These are phyloP conservation scores for Backusella westeae DNA, from an alignment of 192 early-diverging fungal species.

Conservation along the genomic window DNA sequence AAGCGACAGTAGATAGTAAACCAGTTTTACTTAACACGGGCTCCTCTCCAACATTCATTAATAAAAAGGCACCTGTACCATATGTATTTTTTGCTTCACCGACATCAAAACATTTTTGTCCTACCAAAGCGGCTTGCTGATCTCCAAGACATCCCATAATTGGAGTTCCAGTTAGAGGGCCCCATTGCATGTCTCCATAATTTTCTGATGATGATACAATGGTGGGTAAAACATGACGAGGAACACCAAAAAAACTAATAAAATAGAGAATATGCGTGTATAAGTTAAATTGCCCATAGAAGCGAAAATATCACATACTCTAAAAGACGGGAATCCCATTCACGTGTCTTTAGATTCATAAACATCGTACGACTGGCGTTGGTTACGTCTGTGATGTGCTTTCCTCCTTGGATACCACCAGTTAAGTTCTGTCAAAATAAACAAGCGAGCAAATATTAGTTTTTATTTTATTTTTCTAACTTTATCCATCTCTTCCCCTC, in stretches of 20 bases:
- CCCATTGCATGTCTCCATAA: conserved; percentile 66
- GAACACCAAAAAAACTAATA: conserved; percentile 67
- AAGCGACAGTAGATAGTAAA: conserved; percentile 87
- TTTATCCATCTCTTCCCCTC: neutral
- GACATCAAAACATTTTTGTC: conserved; percentile 84
- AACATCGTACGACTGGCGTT: conserved; percentile 96
- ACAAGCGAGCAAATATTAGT: neutral
- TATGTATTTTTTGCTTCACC: conserved; percentile 96
- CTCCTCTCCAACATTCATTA: conserved; percentile 85
- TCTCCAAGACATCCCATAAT: conserved; percentile 90
- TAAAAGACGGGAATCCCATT: conserved; percentile 77
- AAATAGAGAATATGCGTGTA: neutral
- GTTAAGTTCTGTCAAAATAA: conserved; percentile 69
- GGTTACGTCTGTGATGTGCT: conserved; percentile 89
- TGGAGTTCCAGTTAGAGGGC: conserved; percentile 68
- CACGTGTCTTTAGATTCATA: conserved; percentile 80
- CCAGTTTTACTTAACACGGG: conserved; percentile 79
- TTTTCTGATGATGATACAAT: conserved; percentile 83
- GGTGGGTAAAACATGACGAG: conserved; percentile 58
- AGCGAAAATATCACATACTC: conserved; percentile 38
- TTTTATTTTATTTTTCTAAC: too few species aligned
- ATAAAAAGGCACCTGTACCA: conserved; percentile 95
- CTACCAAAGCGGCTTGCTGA: conserved; percentile 94
- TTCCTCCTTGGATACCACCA: conserved; percentile 67
- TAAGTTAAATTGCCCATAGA: neutral